Percentiles rank a stretch among this genome's conserved stretches.
These are phyloP conservation scores for Albugo laibachii DNA, from an alignment of 352 stramenopile genomes.

Conservation along the genomic window DNA sequence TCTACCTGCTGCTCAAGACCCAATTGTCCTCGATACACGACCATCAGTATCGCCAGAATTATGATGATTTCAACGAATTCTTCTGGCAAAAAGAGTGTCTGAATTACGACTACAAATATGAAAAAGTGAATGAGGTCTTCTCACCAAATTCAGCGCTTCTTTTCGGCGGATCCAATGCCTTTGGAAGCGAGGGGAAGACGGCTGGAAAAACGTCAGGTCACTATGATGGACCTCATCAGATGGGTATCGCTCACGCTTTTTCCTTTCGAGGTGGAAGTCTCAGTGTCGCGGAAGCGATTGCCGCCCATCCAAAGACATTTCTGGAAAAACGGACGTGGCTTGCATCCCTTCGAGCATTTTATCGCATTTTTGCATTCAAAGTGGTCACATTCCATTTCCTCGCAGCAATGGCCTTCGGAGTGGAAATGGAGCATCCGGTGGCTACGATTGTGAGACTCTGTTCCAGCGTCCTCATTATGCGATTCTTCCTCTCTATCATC, in stretches of 20 bases:
- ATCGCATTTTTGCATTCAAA: constrained; percentile 94
- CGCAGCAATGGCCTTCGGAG: constrained; percentile 79
- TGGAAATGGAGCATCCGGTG: constrained; percentile 53
- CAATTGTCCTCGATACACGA: constrained; percentile 84
- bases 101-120: constrained; percentile 85
- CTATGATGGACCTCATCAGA: constrained; percentile 24
- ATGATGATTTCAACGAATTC: constrained; percentile 99
- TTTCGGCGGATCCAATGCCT: too few species aligned
- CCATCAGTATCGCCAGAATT: constrained; percentile 92
- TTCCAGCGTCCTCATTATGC: constrained; percentile 86
- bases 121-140: constrained; percentile 50
- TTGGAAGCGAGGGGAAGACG: too few species aligned
- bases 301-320: constrained; percentile 90
- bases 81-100: constrained; percentile 96
- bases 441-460: constrained; percentile 29
- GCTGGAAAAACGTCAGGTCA: constrained; percentile 16
- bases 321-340: constrained; percentile 96
- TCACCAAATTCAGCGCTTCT: constrained; percentile 17
- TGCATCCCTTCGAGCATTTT: constrained; percentile 86
- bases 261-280: constrained; percentile 4
- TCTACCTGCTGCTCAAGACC: constrained; percentile 74
- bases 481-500: constrained; percentile 68
- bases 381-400: constrained; percentile 94
- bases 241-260: not conserved
- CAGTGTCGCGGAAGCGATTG: constrained; percentile 80